phyloP scores from a whole-genome alignment of 495 filamentous ascomycete species.

The Penicillium crystallinum region DNA sequence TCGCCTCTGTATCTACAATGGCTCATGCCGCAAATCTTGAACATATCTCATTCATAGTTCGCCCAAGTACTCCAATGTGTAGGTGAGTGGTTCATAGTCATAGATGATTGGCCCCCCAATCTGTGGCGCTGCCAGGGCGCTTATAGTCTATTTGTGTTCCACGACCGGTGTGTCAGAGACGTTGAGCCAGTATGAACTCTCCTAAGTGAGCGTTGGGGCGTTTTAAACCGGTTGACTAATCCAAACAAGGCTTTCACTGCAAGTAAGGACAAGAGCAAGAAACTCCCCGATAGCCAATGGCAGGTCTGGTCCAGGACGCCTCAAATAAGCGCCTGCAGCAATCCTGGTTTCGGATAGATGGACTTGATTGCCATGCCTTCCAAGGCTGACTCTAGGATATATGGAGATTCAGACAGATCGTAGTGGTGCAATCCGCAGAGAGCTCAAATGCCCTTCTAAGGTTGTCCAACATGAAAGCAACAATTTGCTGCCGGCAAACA shows the following conservation, averaged over 20 bases:
- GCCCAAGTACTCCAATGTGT: too few species aligned
- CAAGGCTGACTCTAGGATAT: background rate
- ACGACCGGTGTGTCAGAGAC: conserved; percentile 12
- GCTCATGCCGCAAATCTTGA: too few species aligned
- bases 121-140: conserved; percentile 17
- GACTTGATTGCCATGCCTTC: background rate
- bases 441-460: background rate
- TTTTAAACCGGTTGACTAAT: too few species aligned
- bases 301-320: background rate
- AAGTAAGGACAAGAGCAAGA: background rate
- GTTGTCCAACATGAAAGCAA: background rate
- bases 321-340: background rate
- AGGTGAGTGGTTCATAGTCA: background rate
- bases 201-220: too few species aligned
- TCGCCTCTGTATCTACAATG: too few species aligned
- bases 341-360: background rate
- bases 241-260: background rate
- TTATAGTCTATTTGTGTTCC: conserved; percentile 22
- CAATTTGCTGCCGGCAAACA: conserved; percentile 9
- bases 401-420: background rate
- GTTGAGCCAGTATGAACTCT: background rate
- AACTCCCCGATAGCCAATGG: conserved; percentile 2
- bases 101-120: background rate
- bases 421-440: background rate
- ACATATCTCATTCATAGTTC: too few species aligned